Base-by-base conservation (phyloP, 306 rosid species). In the Malus fusca region DNA sequence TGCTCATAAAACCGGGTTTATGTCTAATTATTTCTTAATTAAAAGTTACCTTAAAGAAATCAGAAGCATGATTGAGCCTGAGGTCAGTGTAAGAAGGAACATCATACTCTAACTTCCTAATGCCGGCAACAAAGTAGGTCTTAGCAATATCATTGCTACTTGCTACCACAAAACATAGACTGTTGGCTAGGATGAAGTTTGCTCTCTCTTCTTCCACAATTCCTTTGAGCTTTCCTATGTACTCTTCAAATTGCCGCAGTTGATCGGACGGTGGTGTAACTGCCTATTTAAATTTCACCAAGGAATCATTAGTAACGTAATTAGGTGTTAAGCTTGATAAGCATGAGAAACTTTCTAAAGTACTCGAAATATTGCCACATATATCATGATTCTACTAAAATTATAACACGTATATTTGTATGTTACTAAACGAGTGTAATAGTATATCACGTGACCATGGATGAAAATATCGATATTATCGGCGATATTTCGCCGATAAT, bases 131-230 rank as follows among this genome's bases (percentile, higher is more conserved):
- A 58, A 66, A 89, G 53, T 85, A 91, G 14, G 92, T 77, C 19
- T 79, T 87, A 35, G 83, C 83, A 62, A 89, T 85, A 68, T 91
- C 97, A 13, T 87, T 84, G 75, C 88, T 91, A 72, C 97, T 79
- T 1, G 88, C 78, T 28, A 81, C 89, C 65, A 88, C 77, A 14
- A 72, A 37, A 23, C 61, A 40, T 12, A 77, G 0, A 52, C 97
- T 74, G 46, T 87, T 91, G 35, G 85, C 81, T 59, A 89, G 17
- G 68, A 91, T 86, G 77, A 73, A 84, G 40, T 80, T 78, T 52
- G 88, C 79, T 77, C 74, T 78, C 25, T 82, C 88, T 64, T 75
- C 88, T 63, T 93, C 93, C 46, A 76, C 84, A 2, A 84, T 51
- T 53, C 3, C 72, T 70, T 81, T 80, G 71, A 91, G 74, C 79